A percentile compares a stretch with the other conserved stretches of the same genome.
These are phyloP conservation scores for Dalbergia oliveri DNA, from an alignment of 306 rosid species.

Conservation along the genomic window DNA sequence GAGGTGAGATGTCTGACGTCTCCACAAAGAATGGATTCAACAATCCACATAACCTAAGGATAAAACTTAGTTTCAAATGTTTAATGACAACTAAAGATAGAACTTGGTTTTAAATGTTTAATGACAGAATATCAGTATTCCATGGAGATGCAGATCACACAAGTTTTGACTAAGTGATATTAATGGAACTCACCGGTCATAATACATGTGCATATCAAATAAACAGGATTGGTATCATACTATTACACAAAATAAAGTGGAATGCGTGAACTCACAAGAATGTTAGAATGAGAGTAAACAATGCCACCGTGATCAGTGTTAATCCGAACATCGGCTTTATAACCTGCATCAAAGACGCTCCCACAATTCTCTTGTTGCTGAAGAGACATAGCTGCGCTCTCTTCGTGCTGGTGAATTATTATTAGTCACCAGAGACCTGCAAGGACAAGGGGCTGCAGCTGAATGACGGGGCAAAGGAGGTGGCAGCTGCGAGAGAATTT, in stretches of 20 bases:
- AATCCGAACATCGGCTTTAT: conserved; percentile 80
- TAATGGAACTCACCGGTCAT: conserved; percentile 8
- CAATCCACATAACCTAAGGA: conserved; percentile 31
- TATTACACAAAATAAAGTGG: conserved; percentile 1
- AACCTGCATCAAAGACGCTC: conserved; percentile 75
- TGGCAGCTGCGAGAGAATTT: conserved; percentile 60
- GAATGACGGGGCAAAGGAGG: conserved; percentile 61
- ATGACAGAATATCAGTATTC: conserved; percentile 3
- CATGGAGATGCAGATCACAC: conserved; percentile 2
- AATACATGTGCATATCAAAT: conserved; percentile 9
- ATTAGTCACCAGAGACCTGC: conserved; percentile 30
- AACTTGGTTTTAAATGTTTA: not conserved
- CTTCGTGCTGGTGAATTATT: conserved; percentile 43
- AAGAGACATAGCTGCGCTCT: conserved; percentile 55
- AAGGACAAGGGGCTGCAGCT: conserved; percentile 36
- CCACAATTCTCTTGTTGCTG: conserved; percentile 69
- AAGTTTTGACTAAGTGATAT: conserved; percentile 24
- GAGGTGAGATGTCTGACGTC: conserved; percentile 35
- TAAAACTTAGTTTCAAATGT: not conserved
- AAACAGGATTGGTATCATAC: too few species aligned
- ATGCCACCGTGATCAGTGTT: conserved; percentile 70
- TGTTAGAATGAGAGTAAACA: conserved; percentile 76
- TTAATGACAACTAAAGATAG: not conserved
- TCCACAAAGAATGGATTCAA: conserved; percentile 20
- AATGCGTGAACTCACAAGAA: conserved; percentile 75